phyloP scores from a whole-genome alignment of 305 asterid species.

The Andrographis paniculata region DNA sequence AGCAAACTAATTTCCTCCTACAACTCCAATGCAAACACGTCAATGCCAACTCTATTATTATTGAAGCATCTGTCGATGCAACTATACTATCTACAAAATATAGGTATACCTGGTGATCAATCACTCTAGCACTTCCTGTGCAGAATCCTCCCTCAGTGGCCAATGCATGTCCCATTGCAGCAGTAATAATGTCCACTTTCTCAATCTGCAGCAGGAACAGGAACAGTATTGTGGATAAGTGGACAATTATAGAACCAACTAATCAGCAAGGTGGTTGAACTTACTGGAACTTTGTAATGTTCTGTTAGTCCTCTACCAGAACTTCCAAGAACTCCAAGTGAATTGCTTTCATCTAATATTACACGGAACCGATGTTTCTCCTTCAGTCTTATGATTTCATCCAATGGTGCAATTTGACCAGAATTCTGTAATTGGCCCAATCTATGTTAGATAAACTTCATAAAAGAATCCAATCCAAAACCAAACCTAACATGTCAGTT shows the following conservation, averaged over 20 bases:
- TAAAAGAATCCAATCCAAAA: neutral
- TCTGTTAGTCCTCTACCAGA: conserved; percentile 96
- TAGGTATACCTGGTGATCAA: conserved; percentile 77
- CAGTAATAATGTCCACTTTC: conserved; percentile 81
- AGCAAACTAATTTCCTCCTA: too few species aligned
- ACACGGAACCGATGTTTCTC: conserved; percentile 87
- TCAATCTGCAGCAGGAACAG: conserved; percentile 44
- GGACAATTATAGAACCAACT: conserved; percentile 18
- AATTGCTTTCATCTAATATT: conserved; percentile 89
- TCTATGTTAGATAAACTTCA: neutral
- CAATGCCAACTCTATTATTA: neutral
- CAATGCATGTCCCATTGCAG: conserved; percentile 95
- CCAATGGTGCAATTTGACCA: conserved; percentile 88
- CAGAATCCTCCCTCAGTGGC: conserved; percentile 99
- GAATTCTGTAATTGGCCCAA: conserved; percentile 62
- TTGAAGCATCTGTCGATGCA: neutral
- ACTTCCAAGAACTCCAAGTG: conserved; percentile 88
- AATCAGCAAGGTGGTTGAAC: conserved; percentile 20
- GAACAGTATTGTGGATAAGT: conserved; percentile 14
- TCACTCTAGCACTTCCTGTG: conserved; percentile 87
- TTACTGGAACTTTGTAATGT: conserved; percentile 66
- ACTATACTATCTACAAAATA: too few species aligned
- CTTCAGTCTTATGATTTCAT: conserved; percentile 78
- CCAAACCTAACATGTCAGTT: neutral
- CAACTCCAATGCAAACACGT: neutral